A percentile compares a stretch with the other conserved stretches of the same genome.
These are phyloP conservation scores for Ambrosiella beaveri DNA, from an alignment of 2,329 filamentous ascomycete genomes.

Conservation along the genomic window DNA sequence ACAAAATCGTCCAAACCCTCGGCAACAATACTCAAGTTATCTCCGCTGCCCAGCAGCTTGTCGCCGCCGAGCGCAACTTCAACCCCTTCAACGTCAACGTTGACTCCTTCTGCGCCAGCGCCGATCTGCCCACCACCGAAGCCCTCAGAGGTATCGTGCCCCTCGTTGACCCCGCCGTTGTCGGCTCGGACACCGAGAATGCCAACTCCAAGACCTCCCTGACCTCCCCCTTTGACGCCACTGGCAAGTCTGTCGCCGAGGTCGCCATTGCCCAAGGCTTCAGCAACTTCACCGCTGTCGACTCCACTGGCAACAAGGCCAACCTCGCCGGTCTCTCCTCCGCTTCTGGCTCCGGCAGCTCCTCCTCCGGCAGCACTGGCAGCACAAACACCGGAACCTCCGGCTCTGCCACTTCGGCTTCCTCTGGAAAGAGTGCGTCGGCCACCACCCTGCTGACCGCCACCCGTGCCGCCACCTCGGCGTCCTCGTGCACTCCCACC, in stretches of 20 bases:
- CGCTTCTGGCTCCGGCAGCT: conserved; percentile 14
- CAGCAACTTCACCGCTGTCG: conserved; percentile 36
- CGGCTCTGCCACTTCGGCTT: conserved; percentile 2
- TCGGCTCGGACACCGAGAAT: conserved; percentile 39
- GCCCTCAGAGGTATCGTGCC: conserved; percentile 50
- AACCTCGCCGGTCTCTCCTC: conserved; percentile 19
- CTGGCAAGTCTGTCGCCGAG: conserved; percentile 48
- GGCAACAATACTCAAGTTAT: conserved; percentile 43
- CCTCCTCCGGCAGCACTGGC: conserved; percentile 8
- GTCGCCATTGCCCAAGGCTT: conserved; percentile 45
- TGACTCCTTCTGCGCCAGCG: conserved; percentile 46
- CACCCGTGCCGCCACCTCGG: neutral
- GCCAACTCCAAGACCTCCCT: conserved; percentile 38
- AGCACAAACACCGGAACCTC: conserved; percentile 6
- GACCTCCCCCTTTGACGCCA: conserved; percentile 36
- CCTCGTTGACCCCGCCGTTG: conserved; percentile 47
- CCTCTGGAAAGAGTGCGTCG: neutral
- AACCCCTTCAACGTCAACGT: conserved; percentile 45
- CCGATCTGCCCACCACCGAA: conserved; percentile 41
- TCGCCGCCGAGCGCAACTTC: conserved; percentile 50
- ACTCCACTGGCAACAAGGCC: conserved; percentile 19
- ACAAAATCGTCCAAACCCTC: conserved; percentile 44
- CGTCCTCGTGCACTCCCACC: conserved; percentile 1
- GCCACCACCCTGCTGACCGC: conserved; percentile 13
- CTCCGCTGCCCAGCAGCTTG: conserved; percentile 42